Conservation (phyloP, 306 rosid genomes). For the cucumber (Cucumis sativus) region DNA sequence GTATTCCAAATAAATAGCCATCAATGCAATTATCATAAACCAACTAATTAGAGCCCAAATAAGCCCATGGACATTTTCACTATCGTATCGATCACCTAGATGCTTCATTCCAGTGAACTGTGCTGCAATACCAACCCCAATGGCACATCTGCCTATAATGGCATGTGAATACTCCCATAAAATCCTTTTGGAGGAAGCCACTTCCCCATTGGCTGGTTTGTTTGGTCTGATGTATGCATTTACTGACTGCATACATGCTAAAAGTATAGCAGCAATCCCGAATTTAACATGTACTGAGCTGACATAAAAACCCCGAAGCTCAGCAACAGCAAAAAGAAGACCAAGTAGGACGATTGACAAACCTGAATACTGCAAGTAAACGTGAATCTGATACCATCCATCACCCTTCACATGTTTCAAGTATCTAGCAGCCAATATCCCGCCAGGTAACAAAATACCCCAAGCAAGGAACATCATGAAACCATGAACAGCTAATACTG, state of each 20-base stretch:
- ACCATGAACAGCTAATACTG: conserved; percentile 87
- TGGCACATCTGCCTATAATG: conserved; percentile 57
- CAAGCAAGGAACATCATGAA: conserved; percentile 94
- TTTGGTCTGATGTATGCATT: conserved; percentile 62
- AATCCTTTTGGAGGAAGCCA: conserved; percentile 37
- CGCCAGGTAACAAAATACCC: conserved; percentile 91
- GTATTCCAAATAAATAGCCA: conserved; percentile 48
- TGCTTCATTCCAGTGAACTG: conserved; percentile 84
- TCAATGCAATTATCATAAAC: conserved; percentile 46
- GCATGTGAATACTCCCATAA: conserved; percentile 71
- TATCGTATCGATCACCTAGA: conserved; percentile 60
- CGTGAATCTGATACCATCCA: conserved; percentile 83
- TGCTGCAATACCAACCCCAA: conserved; percentile 58
- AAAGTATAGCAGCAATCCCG: conserved; percentile 49
- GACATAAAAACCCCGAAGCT: conserved; percentile 67
- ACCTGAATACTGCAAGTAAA: conserved; percentile 88
- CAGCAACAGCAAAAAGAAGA: conserved; percentile 87
- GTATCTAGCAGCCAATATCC: conserved; percentile 75
- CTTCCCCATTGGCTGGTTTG: conserved; percentile 43
- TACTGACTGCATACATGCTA: conserved; percentile 61
- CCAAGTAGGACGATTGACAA: conserved; percentile 62
- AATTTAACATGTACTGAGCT: conserved; percentile 68
- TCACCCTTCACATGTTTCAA: conserved; percentile 86
- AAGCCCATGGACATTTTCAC: conserved; percentile 59
- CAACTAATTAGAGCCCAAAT: conserved; percentile 57